Base-by-base conservation (phyloP, 768 basidiomycete genomes). In the Suillus discolor region DNA sequence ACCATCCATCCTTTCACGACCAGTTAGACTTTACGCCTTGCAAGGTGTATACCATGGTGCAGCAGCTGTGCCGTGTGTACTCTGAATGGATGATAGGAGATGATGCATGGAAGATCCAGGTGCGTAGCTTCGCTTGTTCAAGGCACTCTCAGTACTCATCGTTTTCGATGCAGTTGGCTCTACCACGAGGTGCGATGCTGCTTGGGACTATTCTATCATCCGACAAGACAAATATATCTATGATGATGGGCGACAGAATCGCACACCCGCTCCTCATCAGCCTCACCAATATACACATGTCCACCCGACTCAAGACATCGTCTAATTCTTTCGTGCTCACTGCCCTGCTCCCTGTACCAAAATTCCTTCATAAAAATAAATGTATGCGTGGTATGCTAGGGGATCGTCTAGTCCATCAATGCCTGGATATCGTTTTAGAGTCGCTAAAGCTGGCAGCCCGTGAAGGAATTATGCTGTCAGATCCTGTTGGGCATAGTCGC, bases 211-310 rank as follows among this genome's bases (percentile, higher is more conserved):
- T 79, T 13, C 55, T 72, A 1, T 73, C 72, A 7, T 75, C 74
- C 0, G 76, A 80, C 60, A 80, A 80, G 65, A 78, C 78, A 13
- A 70, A 71, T 62, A 72, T 80, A 6, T 72, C 78, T 0, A 63
- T 69, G 9, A 70, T 72, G 66, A 76, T 70, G 20, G 77, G 78
- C 23, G 70, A 73, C 39, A 65, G 69, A 20, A 49, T 62, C 4
- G 74, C 73, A 0, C 78, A 79, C 64, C 78, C 78, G 0, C 65
- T 78, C 20, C 67, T 78, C 7, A 65, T 78, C 31, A 71, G 68
- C n/a, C 63, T 78, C 7, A 75, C 73, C 12, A 80, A 80, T 63
- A 71, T 79, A 11, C 39, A 62, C 34, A 68, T 70, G 66, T 71
- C 71, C 2, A 67, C 73, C 42, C 68, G 72, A 9, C 73, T 68